Conservation (phyloP, 2,329 filamentous ascomycete genomes). For the Pseudophaeomoniella oleicola region DNA sequence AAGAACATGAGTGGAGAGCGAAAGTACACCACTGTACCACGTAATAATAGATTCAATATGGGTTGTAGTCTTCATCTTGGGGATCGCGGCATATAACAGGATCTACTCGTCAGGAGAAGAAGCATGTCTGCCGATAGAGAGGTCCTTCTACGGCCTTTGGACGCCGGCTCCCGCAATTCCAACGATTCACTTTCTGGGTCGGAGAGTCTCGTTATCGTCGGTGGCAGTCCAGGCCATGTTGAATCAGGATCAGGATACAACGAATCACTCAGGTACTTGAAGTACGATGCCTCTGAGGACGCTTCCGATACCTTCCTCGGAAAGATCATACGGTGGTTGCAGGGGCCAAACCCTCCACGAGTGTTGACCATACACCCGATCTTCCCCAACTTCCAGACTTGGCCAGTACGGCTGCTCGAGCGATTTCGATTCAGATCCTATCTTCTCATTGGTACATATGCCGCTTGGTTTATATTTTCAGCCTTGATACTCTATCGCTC, state of each 20-base stretch:
- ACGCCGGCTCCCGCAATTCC: neutral
- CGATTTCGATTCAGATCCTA: conserved; percentile 27
- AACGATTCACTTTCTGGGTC: neutral
- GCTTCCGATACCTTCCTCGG: neutral
- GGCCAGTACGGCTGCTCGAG: conserved; percentile 28
- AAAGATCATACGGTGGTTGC: conserved; percentile 21
- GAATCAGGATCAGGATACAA: too few species aligned
- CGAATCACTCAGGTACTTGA: too few species aligned
- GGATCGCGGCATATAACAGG: too few species aligned
- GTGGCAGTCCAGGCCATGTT: too few species aligned
- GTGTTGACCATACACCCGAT: conserved; percentile 32
- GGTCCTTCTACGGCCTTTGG: neutral
- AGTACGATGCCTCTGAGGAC: too few species aligned
- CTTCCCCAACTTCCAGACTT: conserved; percentile 28
- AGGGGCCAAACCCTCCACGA: conserved; percentile 32
- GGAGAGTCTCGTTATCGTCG: neutral
- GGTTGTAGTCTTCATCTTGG: too few species aligned
- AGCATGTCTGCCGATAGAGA: neutral
- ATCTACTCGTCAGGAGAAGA: too few species aligned
- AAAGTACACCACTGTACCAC: too few species aligned
- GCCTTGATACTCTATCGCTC: conserved; percentile 28
- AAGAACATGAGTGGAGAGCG: too few species aligned
- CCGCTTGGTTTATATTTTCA: conserved; percentile 31
- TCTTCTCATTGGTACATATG: conserved; percentile 27
- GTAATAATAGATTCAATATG: too few species aligned